Percentiles rank a stretch among this genome's conserved stretches.
These are phyloP conservation scores for Diophrys appendiculata DNA, from an alignment of 73 alveolate species.

Conservation along the genomic window DNA sequence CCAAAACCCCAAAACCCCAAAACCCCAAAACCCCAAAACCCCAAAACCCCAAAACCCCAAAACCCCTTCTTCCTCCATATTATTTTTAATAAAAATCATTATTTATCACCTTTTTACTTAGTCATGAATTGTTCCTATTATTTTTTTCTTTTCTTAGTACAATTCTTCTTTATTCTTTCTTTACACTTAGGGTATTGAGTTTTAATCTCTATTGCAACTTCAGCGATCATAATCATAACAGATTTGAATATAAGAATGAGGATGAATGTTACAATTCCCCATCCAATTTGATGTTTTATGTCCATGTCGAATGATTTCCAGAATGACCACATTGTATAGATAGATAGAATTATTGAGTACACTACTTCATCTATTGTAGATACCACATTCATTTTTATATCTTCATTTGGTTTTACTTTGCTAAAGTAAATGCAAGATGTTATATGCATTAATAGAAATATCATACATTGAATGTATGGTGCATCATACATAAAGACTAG, in stretches of 20 bases:
- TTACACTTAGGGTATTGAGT: not conserved
- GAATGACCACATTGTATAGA: not conserved
- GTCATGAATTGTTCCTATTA: no score
- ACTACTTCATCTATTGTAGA: not conserved
- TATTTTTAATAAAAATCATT: no score
- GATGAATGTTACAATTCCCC: not conserved
- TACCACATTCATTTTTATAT: no score
- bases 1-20: no score
- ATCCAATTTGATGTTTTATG: not conserved
- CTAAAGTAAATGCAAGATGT: not conserved
- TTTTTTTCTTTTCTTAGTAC: not conserved
- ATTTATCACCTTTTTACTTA: no score
- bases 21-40: no score
- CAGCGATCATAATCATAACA: not conserved
- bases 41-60: no score
- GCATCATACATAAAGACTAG: not conserved
- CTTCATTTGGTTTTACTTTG: not conserved
- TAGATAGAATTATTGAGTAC: no score
- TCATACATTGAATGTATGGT: not conserved
- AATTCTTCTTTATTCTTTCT: not conserved
- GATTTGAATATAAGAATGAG: no score
- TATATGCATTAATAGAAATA: not conserved
- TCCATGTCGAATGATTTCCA: not conserved
- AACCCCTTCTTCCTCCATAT: no score
- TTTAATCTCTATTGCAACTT: no score